Conservation (phyloP, 1,284 basidiomycete species). For the Rhizoctonia solani region DNA sequence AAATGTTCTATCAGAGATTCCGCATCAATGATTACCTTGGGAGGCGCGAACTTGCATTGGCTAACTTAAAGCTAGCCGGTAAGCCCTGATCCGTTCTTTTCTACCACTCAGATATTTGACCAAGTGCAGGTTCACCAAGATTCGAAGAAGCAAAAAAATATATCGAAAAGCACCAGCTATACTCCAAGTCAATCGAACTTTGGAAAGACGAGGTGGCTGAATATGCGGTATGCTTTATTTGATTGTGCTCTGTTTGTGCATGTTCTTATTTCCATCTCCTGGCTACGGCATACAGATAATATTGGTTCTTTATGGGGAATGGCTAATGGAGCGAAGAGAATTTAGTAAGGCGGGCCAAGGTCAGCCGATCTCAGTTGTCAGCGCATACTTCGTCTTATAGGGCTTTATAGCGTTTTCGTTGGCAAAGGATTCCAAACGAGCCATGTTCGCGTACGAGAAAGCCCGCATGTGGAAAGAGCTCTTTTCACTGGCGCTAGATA, state of each 20-base stretch:
- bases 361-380: slow-evolving; percentile 45
- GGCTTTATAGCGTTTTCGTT: slow-evolving; percentile 67
- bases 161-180: slow-evolving; percentile 78
- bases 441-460: slow-evolving; percentile 84
- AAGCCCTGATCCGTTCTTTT: slow-evolving; percentile 34
- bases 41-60: slow-evolving; percentile 72
- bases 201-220: slow-evolving; percentile 66
- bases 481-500: slow-evolving; percentile 73
- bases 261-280: background rate
- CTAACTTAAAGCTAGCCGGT: slow-evolving; percentile 78
- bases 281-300: slow-evolving; percentile 51
- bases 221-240: slow-evolving; percentile 63
- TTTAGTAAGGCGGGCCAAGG: slow-evolving; percentile 75
- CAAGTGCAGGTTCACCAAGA: slow-evolving; percentile 47
- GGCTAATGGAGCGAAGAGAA: slow-evolving; percentile 83
- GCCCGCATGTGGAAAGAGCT: slow-evolving; percentile 88
- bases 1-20: slow-evolving; percentile 84
- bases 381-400: background rate
- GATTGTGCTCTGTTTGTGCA: slow-evolving; percentile 37
- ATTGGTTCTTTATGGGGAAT: slow-evolving; percentile 84
- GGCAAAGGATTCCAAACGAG: slow-evolving; percentile 65
- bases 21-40: slow-evolving; percentile 91
- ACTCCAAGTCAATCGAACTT: slow-evolving; percentile 70
- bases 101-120: background rate
- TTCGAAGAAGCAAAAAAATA: slow-evolving; percentile 85